These are phyloP conservation scores for Picochlorum sp. DNA, from an alignment of 139 green algal species.

Conservation along the genomic window DNA sequence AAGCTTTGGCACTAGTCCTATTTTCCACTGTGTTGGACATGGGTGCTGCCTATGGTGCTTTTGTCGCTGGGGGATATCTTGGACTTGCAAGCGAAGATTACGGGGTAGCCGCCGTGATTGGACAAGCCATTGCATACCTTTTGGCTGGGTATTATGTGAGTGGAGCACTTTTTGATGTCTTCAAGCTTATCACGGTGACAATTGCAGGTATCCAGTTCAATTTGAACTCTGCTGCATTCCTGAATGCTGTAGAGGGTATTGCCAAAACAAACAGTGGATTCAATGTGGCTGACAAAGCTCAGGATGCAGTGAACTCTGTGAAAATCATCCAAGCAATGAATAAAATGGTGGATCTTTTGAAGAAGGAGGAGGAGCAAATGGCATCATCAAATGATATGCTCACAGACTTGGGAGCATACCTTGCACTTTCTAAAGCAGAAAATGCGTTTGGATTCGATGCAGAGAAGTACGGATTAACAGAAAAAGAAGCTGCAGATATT, in stretches of 20 bases:
- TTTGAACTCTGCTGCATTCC: conserved; percentile 38
- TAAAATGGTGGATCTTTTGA: conserved; percentile 35
- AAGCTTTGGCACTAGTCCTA: conserved; percentile 8
- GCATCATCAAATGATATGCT: conserved; percentile 23
- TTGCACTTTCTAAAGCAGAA: conserved; percentile 59
- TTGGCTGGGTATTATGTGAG: conserved; percentile 30
- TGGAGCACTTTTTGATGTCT: conserved; percentile 39
- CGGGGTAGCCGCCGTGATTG: conserved; percentile 9
- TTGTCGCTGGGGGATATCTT: conserved; percentile 8
- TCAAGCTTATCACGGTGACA: conserved; percentile 33
- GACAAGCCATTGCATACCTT: conserved; percentile 31
- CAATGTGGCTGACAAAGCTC: conserved; percentile 30
- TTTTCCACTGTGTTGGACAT: conserved; percentile 30
- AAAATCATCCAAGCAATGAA: conserved; percentile 38
- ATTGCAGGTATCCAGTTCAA: conserved; percentile 31
- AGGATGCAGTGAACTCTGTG: conserved; percentile 28
- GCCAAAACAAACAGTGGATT: conserved; percentile 16
- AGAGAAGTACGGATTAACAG: conserved; percentile 43
- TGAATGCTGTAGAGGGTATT: conserved; percentile 32
- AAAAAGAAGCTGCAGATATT: conserved; percentile 54
- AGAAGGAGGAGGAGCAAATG: conserved; percentile 7
- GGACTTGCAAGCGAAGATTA: conserved; percentile 7
- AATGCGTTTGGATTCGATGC: conserved; percentile 55
- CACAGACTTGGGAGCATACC: conserved; percentile 59
- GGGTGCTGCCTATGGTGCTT: conserved; percentile 23